These are phyloP conservation scores for Penicillium hesseltinei DNA, from an alignment of 2,329 filamentous ascomycete species.

Conservation along the genomic window DNA sequence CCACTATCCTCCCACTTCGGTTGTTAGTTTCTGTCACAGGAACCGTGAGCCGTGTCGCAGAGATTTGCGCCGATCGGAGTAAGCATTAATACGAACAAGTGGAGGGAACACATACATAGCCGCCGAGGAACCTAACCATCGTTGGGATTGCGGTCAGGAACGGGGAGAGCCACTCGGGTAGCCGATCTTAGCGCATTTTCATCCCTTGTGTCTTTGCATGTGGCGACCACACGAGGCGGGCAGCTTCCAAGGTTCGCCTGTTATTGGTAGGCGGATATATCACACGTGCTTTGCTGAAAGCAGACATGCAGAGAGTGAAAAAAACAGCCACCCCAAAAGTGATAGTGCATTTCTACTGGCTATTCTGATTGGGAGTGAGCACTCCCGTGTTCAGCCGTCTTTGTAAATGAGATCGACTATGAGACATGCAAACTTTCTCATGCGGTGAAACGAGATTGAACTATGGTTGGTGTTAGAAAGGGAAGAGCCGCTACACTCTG, in stretches of 20 bases:
- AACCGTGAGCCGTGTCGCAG: background rate
- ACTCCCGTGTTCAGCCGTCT: background rate
- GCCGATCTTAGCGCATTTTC: conserved; percentile 17
- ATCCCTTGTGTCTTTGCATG: background rate
- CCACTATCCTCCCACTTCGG: background rate
- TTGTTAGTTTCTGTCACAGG: background rate
- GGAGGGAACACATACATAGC: background rate
- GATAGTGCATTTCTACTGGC: background rate
- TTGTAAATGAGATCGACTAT: background rate
- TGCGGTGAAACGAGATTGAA: background rate
- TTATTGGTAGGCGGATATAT: background rate
- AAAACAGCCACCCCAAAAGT: background rate
- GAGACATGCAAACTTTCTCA: background rate
- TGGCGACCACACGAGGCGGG: background rate
- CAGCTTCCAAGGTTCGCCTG: background rate
- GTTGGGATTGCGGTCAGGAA: background rate
- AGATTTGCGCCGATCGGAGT: background rate
- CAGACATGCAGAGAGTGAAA: background rate
- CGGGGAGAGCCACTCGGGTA: conserved; percentile 10
- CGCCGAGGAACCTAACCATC: background rate
- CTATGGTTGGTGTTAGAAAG: background rate
- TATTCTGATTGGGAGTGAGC: background rate
- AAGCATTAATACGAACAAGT: background rate
- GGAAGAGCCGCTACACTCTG: background rate
- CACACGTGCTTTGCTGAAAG: background rate